Percentiles rank a stretch among this genome's conserved stretches.
Conservation (phyloP, 2,329 filamentous ascomycete species). For the Talaromyces sp. region DNA sequence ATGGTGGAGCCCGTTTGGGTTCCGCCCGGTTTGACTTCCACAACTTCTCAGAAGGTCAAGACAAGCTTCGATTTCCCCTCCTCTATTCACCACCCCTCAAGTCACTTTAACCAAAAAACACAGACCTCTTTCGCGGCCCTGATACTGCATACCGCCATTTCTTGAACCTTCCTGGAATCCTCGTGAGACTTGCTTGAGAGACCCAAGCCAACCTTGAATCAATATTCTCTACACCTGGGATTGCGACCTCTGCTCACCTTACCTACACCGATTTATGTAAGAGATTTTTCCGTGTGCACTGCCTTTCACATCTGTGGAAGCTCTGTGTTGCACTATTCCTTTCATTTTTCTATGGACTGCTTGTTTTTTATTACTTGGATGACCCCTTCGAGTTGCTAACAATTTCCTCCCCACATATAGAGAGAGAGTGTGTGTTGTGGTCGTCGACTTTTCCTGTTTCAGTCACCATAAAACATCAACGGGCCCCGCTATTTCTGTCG, state of each 20-base stretch:
- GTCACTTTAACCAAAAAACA: background rate
- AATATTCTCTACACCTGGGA: background rate
- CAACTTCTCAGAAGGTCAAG: background rate
- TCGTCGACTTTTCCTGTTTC: background rate
- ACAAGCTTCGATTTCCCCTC: background rate
- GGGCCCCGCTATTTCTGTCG: background rate
- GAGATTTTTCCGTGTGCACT: background rate
- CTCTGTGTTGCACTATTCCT: background rate
- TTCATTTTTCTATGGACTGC: background rate
- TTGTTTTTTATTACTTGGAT: background rate
- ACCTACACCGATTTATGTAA: background rate
- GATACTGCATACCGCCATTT: background rate
- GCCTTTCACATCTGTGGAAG: background rate
- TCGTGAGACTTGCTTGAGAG: background rate
- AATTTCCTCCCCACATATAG: background rate
- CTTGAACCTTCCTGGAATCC: background rate
- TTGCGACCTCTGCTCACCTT: background rate
- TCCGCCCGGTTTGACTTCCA: background rate
- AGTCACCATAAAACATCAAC: constrained; percentile 8
- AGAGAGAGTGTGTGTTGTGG: background rate
- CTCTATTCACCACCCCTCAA: background rate
- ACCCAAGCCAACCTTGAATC: background rate
- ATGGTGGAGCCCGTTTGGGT: background rate
- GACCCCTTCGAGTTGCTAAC: background rate
- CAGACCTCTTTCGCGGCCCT: background rate